phyloP scores from a whole-genome alignment of 306 rosid genomes.

The Cyamopsis tetragonoloba region DNA sequence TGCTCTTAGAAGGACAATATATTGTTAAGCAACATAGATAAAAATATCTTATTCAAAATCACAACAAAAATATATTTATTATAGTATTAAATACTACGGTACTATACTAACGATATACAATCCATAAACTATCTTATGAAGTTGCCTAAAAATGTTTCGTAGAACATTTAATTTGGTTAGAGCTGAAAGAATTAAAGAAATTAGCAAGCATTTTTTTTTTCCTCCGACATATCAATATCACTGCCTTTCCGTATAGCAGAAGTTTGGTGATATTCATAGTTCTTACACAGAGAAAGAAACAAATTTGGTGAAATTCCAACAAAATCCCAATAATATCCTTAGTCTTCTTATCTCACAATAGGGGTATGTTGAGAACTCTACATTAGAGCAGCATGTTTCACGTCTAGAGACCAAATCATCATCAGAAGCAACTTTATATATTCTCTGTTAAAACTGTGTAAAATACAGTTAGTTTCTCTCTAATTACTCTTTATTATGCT shows the following conservation, averaged over 20 bases:
- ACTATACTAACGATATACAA: too few relatives aligned
- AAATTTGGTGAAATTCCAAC: background rate
- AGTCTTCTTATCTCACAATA: background rate
- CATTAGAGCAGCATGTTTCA: conserved; percentile 6
- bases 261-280: conserved; percentile 1
- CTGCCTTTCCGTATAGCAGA: background rate
- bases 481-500: background rate
- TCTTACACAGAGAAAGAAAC: background rate
- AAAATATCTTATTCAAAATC: too few relatives aligned
- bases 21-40: too few relatives aligned
- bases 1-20: too few relatives aligned
- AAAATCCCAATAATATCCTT: conserved; percentile 1
- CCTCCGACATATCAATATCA: background rate
- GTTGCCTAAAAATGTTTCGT: too few relatives aligned
- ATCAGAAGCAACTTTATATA: conserved; percentile 4
- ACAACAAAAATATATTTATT: too few relatives aligned
- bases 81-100: too few relatives aligned
- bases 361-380: background rate
- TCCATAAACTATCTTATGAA: too few relatives aligned
- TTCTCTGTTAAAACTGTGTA: background rate
- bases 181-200: too few relatives aligned
- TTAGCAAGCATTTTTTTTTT: background rate
- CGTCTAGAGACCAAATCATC: background rate
- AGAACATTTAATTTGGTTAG: too few relatives aligned
- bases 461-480: background rate